phyloP scores from a whole-genome alignment of 208 protist genomes.

The Crithidia fasciculata region DNA sequence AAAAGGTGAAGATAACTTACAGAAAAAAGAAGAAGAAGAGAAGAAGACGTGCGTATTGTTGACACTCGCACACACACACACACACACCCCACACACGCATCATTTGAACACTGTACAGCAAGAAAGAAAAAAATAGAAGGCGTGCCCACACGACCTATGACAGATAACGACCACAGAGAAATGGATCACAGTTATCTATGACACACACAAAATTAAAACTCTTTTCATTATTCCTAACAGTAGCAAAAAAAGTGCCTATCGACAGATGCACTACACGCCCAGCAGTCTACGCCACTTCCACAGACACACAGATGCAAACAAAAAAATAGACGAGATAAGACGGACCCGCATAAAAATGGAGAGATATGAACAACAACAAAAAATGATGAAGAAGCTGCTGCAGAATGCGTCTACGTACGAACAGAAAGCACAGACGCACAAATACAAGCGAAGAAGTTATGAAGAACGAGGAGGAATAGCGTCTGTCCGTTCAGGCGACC shows the following conservation, averaged over 20 bases:
- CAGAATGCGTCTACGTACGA: background rate
- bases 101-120: too few relatives aligned
- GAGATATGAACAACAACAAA: background rate
- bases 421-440: background rate
- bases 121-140: background rate
- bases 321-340: conserved; percentile 9
- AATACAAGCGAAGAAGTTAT: too few relatives aligned
- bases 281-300: background rate
- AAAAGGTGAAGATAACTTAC: too few relatives aligned
- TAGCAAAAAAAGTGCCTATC: background rate
- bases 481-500: too few relatives aligned
- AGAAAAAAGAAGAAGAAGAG: background rate
- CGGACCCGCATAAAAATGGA: background rate
- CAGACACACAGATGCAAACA: conserved; percentile 4
- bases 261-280: background rate
- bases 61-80: too few relatives aligned
- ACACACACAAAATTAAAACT: too few relatives aligned
- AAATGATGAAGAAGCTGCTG: background rate
- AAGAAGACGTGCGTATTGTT: conserved; percentile 1
- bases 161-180: too few relatives aligned
- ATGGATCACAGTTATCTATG: too few relatives aligned
- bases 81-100: too few relatives aligned
- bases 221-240: too few relatives aligned
- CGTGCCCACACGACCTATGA: too few relatives aligned
- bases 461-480: too few relatives aligned